phyloP scores from a whole-genome alignment of 306 rosid genomes.

The Fragaria ananassa region DNA sequence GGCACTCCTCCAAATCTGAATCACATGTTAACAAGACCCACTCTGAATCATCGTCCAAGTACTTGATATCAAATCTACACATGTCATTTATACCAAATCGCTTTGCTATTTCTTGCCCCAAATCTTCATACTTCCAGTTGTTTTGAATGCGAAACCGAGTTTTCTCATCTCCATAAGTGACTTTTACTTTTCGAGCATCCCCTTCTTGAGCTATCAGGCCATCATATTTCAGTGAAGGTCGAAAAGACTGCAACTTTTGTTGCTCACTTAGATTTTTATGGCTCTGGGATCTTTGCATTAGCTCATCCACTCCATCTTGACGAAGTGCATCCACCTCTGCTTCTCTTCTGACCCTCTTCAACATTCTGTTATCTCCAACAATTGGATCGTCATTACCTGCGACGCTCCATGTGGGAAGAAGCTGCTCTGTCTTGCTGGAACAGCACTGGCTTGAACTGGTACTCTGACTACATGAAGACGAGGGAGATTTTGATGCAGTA shows the following conservation, averaged over 20 bases:
- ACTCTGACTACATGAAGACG: constrained; percentile 64
- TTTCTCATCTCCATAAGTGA: constrained; percentile 70
- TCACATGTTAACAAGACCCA: constrained; percentile 92
- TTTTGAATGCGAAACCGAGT: constrained; percentile 66
- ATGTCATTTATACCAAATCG: constrained; percentile 61
- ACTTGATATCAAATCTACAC: constrained; percentile 60
- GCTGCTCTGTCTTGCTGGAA: constrained; percentile 60
- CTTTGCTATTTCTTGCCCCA: constrained; percentile 56
- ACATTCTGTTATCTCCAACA: constrained; percentile 38
- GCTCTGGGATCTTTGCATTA: constrained; percentile 59
- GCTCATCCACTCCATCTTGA: constrained; percentile 29
- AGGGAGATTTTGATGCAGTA: constrained; percentile 55
- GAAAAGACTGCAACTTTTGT: constrained; percentile 23
- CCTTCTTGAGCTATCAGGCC: constrained; percentile 23
- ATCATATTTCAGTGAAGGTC: constrained; percentile 16
- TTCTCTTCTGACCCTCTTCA: constrained; percentile 73
- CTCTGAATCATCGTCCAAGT: constrained; percentile 89
- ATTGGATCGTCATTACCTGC: constrained; percentile 36
- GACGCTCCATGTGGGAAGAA: constrained; percentile 22
- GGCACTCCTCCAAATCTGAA: constrained; percentile 86
- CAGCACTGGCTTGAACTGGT: constrained; percentile 77
- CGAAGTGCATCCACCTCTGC: constrained; percentile 46
- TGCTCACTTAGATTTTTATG: constrained; percentile 51
- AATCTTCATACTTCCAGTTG: constrained; percentile 45
- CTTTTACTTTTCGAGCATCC: constrained; percentile 54